Evolutionary conservation across 331 rosid species (phyloP).

Genomic region (Pyrus hybrid): DNA sequence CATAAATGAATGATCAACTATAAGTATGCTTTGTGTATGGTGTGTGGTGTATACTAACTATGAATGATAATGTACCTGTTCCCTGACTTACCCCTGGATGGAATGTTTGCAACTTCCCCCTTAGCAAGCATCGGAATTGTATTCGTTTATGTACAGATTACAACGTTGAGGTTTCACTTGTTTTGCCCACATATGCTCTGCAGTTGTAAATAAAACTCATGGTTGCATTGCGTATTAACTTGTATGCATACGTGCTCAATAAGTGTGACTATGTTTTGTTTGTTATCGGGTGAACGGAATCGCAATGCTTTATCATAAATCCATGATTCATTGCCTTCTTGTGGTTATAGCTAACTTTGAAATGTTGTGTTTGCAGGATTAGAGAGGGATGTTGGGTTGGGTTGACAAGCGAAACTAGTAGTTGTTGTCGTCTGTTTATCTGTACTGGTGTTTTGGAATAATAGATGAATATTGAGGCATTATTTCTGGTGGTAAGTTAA

Average conservation of each 20-base stretch:
- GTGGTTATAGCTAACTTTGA: neutral
- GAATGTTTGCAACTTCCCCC: neutral
- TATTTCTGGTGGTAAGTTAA: too few species aligned
- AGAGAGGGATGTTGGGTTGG: conserved; percentile 2
- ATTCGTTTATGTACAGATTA: too few species aligned
- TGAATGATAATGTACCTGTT: neutral
- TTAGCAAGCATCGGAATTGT: neutral
- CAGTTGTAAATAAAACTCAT: neutral
- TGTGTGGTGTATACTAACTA: neutral
- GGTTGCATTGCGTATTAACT: too few species aligned
- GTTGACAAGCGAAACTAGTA: neutral
- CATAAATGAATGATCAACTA: neutral
- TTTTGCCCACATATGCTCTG: too few species aligned
- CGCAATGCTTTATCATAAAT: neutral
- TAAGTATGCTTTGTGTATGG: neutral
- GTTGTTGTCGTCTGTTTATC: conserved; percentile 3
- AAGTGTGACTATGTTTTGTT: neutral
- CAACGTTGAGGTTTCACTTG: too few species aligned
- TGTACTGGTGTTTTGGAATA: neutral
- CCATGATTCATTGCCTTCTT: neutral
- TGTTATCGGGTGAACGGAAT: neutral
- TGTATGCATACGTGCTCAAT: neutral
- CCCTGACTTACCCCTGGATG: too few species aligned
- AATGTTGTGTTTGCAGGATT: conserved; percentile 20
- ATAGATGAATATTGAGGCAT: neutral